phyloP scores from a whole-genome alignment of 192 early-diverging fungal genomes.

The Thamnidium elegans region DNA sequence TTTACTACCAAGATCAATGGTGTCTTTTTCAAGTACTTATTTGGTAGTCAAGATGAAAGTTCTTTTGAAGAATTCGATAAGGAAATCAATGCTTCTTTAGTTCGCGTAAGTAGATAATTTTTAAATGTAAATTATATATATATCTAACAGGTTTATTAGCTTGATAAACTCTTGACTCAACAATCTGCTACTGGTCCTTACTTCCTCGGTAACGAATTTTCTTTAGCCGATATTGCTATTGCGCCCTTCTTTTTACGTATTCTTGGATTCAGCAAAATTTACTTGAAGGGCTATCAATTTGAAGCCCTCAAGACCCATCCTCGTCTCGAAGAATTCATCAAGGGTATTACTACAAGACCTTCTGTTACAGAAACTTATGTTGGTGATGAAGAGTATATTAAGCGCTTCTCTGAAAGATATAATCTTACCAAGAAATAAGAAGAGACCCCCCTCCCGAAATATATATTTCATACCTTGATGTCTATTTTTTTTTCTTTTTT shows the following conservation, averaged over 20 bases:
- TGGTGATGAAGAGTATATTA: not conserved
- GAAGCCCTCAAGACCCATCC: not conserved
- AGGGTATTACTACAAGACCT: not conserved
- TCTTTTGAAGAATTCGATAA: constrained; percentile 23
- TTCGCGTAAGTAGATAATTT: constrained; percentile 21
- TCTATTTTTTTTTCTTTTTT: too few species aligned
- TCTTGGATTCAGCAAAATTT: not conserved
- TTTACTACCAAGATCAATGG: constrained; percentile 28
- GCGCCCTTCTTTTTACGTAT: constrained; percentile 44
- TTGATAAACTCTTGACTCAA: constrained; percentile 37
- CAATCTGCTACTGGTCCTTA: constrained; percentile 37
- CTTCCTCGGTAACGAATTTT: constrained; percentile 44
- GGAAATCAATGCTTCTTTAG: constrained; percentile 25
- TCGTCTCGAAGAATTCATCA: constrained; percentile 1
- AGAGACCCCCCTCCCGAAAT: too few species aligned
- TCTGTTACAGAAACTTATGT: constrained; percentile 1
- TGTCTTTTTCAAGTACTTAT: constrained; percentile 28
- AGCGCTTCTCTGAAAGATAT: too few species aligned
- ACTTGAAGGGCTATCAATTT: not conserved
- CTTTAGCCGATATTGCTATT: constrained; percentile 45
- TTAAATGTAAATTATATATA: constrained; percentile 16
- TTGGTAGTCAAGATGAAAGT: constrained; percentile 21
- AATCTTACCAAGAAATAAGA: too few species aligned
- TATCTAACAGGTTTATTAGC: constrained; percentile 11
- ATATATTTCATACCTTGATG: too few species aligned